Conservation (phyloP, 495 filamentous ascomycete genomes). For the Trichoderma asperelloides region DNA sequence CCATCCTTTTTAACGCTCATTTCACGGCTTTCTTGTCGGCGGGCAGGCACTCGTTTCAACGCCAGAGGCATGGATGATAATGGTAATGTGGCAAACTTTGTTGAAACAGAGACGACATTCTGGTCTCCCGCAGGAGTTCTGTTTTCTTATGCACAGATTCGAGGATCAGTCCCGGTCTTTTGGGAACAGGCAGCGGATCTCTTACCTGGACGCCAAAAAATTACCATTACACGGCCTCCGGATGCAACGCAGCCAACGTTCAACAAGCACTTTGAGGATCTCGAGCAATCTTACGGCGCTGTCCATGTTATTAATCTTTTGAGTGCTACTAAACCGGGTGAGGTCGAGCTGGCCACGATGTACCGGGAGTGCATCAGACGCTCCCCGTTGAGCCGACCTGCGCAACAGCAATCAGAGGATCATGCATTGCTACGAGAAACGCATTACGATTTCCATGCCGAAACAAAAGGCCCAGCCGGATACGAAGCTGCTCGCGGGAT, state of each 20-base stretch:
- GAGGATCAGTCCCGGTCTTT: slow-evolving; percentile 90
- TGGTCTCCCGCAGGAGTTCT: slow-evolving; percentile 67
- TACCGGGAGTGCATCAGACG: slow-evolving; percentile 68
- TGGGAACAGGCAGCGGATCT: slow-evolving; percentile 91
- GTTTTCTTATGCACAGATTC: slow-evolving; percentile 89
- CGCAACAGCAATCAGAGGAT: slow-evolving; percentile 39
- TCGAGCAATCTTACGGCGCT: slow-evolving; percentile 78
- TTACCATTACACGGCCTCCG: slow-evolving; percentile 75
- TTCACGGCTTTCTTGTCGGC: slow-evolving; percentile 80
- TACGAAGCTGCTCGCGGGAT: slow-evolving; percentile 84
- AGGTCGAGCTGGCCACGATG: slow-evolving; percentile 67
- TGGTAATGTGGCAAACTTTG: slow-evolving; percentile 88
- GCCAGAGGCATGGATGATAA: slow-evolving; percentile 95
- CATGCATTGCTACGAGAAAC: slow-evolving; percentile 66
- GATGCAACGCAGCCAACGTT: slow-evolving; percentile 95
- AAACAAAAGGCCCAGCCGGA: slow-evolving; percentile 76
- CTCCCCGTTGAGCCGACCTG: slow-evolving; percentile 52
- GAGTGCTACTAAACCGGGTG: slow-evolving; percentile 74
- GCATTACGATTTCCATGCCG: slow-evolving; percentile 91
- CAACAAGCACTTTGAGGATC: slow-evolving; percentile 79
- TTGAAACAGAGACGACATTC: slow-evolving; percentile 57
- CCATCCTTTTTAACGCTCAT: slow-evolving; percentile 81
- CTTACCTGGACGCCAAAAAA: slow-evolving; percentile 89
- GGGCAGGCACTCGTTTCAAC: slow-evolving; percentile 94
- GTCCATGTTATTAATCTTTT: slow-evolving; percentile 88